A percentile compares a stretch with the other conserved stretches of the same genome.
These are phyloP conservation scores for Beauveria caledonica DNA, from an alignment of 2,329 filamentous ascomycete genomes.

Conservation along the genomic window DNA sequence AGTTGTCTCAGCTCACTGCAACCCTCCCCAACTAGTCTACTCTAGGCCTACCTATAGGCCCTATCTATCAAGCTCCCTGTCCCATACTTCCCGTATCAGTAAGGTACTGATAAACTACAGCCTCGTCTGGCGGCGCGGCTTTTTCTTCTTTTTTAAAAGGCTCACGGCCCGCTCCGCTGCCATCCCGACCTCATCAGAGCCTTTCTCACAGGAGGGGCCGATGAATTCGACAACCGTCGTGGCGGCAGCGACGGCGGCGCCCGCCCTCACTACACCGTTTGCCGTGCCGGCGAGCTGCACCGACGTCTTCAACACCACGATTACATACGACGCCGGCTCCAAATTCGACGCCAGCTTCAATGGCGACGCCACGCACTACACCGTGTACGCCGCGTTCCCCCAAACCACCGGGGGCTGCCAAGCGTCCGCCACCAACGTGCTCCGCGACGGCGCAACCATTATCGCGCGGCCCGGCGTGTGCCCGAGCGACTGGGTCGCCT, in stretches of 20 bases:
- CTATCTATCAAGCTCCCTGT: neutral
- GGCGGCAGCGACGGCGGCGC: neutral
- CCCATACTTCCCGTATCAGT: neutral
- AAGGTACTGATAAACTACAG: too few relatives aligned
- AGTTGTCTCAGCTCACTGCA: too few relatives aligned
- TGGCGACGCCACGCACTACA: neutral
- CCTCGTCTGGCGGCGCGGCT: neutral
- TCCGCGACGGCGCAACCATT: neutral
- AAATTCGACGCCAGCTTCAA: neutral
- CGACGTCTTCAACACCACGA: neutral
- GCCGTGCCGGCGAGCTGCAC: slow-evolving; percentile 1
- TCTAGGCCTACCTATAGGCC: too few relatives aligned
- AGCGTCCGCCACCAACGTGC: neutral
- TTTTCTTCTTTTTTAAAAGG: neutral
- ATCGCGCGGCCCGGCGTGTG: slow-evolving; percentile 2
- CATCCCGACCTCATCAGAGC: neutral
- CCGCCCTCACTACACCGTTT: neutral
- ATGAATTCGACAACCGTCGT: slow-evolving; percentile 2
- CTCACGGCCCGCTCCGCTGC: neutral
- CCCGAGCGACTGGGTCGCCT: neutral
- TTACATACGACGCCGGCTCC: neutral
- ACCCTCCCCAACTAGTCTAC: neutral
- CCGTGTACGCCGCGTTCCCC: neutral
- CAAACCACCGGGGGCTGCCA: neutral
- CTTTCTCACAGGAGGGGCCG: neutral